These are phyloP conservation scores for Cercospora zeina DNA, from an alignment of 2,329 filamentous ascomycete genomes.

Conservation along the genomic window DNA sequence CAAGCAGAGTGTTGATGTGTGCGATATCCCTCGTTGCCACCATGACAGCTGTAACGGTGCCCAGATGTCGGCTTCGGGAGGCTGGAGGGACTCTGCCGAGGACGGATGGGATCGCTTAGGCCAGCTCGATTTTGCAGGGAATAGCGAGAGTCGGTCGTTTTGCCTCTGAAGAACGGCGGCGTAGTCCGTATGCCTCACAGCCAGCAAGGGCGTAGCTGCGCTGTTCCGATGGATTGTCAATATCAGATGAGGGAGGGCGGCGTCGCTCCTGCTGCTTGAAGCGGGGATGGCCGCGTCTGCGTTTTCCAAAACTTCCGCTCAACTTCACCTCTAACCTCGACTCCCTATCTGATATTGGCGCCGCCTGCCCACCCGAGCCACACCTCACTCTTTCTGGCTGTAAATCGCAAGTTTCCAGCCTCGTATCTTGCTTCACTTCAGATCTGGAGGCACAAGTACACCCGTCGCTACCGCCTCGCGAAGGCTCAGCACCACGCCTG, in stretches of 20 bases:
- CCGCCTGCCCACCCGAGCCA: neutral
- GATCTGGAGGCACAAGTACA: neutral
- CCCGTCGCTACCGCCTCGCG: neutral
- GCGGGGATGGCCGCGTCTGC: neutral
- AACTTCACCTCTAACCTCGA: constrained; percentile 13
- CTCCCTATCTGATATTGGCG: neutral
- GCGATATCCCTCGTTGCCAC: constrained; percentile 21
- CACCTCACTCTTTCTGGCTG: neutral
- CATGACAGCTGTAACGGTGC: constrained; percentile 20
- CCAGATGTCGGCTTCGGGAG: constrained; percentile 17
- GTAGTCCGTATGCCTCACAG: neutral
- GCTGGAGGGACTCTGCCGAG: constrained; percentile 17
- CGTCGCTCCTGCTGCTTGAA: neutral
- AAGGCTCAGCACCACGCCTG: constrained; percentile 2
- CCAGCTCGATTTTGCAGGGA: constrained; percentile 2
- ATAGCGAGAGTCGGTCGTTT: neutral
- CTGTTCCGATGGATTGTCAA: neutral
- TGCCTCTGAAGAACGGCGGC: constrained; percentile 9
- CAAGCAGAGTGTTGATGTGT: constrained; percentile 13
- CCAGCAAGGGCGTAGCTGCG: neutral
- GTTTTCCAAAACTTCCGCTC: constrained; percentile 11
- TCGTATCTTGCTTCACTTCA: neutral
- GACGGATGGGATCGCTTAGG: constrained; percentile 7
- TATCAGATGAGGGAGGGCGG: constrained; percentile 5
- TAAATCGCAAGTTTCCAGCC: neutral